Evolutionary conservation across 768 basidiomycete species (phyloP).

Genomic region (Suillus sp.): DNA sequence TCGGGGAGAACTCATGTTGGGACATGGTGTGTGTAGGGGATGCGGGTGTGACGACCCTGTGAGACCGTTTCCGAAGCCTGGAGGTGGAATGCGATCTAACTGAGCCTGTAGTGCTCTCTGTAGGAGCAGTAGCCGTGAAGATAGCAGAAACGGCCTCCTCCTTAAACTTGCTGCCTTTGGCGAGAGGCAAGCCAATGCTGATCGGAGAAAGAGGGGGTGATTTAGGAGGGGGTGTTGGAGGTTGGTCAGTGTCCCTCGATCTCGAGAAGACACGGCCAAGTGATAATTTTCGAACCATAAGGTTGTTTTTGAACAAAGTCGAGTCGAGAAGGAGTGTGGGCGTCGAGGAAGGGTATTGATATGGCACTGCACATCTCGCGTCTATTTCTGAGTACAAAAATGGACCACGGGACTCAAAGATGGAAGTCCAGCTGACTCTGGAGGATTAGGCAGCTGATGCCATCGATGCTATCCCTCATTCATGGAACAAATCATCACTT

Average conservation of each 20-base stretch:
- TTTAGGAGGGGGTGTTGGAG: slow-evolving; percentile 16
- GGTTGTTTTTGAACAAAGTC: background rate
- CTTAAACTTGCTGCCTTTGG: slow-evolving; percentile 32
- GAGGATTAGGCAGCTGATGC: background rate
- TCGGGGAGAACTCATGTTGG: background rate
- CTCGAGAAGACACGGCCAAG: slow-evolving; percentile 2
- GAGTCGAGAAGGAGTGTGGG: background rate
- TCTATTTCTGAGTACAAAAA: background rate
- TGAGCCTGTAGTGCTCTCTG: background rate
- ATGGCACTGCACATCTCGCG: slow-evolving; percentile 1
- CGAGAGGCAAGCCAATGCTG: slow-evolving; percentile 17
- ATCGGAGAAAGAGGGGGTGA: slow-evolving; percentile 23
- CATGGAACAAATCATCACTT: background rate
- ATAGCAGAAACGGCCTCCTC: slow-evolving; percentile 29
- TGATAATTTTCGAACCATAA: slow-evolving; percentile 21
- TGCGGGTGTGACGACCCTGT: background rate
- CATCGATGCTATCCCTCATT: background rate
- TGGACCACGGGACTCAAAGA: background rate
- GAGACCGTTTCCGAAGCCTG: background rate
- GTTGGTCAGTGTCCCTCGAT: slow-evolving; percentile 14
- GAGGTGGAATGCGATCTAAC: background rate
- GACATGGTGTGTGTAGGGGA: background rate
- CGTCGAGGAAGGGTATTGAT: background rate
- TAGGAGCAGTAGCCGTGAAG: slow-evolving; percentile 13
- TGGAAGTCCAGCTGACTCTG: background rate